Base-by-base conservation (phyloP, 768 basidiomycete species). In the Phylloporus arenicola region DNA sequence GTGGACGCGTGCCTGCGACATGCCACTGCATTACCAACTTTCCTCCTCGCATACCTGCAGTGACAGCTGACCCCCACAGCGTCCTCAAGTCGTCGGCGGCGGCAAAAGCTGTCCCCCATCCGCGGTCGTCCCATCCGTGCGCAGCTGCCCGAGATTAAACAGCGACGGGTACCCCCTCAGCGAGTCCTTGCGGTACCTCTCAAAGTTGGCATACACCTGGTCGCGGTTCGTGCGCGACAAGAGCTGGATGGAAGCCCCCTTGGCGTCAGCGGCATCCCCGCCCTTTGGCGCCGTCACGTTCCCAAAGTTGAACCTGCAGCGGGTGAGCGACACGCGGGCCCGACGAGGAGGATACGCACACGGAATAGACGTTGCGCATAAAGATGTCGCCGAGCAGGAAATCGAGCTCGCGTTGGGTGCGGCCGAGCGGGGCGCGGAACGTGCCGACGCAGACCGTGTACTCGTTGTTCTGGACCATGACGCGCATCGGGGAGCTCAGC, bases 281-380 rank as follows among this genome's bases (percentile, higher is more conserved):
- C 38, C 56, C 20, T 58, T 41, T 1, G 45, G 34, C 31, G 45
- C 27, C n/a, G 58, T 45, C 1, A 12, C 50, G 50, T 75, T 70
- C 24, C 72, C 75, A 57, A 76, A 76, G 49, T 76, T 69, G 62
- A 69, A 76, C 4, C 74, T 75, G 35, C 1, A 2, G 25, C 4
- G 8, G 33, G 17, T 5, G 27, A 27, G 22, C 8, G 49, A 22
- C 16, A 25, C 25, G 22, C 1, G 6, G 1, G 9, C 25, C 3
- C 11, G 24, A 12, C 11, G 50, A n/a, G 1, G 6, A 3, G 16
- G 7, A 7, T 27, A 51, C 73, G 5, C 61, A 75, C 74, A 74
- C 69, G 1, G 70, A 62, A 48, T 76, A 76, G 22, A 74, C 71
- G 47, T 77, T 76, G 30, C 75, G 72, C 57, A 77, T 67, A 60